Percentiles rank a stretch among this genome's conserved stretches.
Evolutionary conservation across 2,329 filamentous ascomycete genomes (phyloP).

Genomic region (Cercospora nicotianae): DNA sequence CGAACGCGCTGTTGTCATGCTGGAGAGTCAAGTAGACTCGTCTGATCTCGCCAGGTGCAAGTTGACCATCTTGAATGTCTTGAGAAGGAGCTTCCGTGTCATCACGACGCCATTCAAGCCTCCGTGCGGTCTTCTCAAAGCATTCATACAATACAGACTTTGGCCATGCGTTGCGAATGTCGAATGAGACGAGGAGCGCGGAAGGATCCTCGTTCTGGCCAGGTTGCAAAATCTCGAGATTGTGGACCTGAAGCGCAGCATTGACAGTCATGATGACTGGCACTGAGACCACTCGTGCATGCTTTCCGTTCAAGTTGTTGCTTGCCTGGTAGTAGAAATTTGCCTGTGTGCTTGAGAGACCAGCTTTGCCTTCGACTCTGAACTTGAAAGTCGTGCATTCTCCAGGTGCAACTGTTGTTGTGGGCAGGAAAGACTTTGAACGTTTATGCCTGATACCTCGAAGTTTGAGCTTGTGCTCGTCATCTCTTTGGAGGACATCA

Average conservation of each 20-base stretch:
- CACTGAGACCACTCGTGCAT: conserved; percentile 56
- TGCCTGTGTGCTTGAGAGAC: conserved; percentile 73
- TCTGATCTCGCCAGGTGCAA: conserved; percentile 28
- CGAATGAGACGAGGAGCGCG: conserved; percentile 76
- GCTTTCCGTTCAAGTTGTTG: conserved; percentile 14
- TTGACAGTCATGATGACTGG: conserved; percentile 89
- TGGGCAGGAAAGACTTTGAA: conserved; percentile 17
- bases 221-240: conserved; percentile 71
- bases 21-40: conserved; percentile 23
- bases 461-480: conserved; percentile 20
- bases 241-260: conserved; percentile 77
- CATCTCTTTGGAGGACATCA: conserved; percentile 20
- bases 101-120: conserved; percentile 7
- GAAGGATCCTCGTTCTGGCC: conserved; percentile 51
- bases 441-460: conserved; percentile 18
- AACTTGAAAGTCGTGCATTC: conserved; percentile 70
- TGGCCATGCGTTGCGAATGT: conserved; percentile 88
- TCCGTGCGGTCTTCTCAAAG: conserved; percentile 10
- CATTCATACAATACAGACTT: conserved; percentile 60
- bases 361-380: conserved; percentile 82
- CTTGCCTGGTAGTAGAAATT: conserved; percentile 70
- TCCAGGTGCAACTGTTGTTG: conserved; percentile 50
- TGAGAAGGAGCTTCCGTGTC: conserved; percentile 8
- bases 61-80: conserved; percentile 12
- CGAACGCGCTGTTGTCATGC: neutral